phyloP scores from a whole-genome alignment of 495 filamentous ascomycete genomes.

The Podospora tetraspora region DNA sequence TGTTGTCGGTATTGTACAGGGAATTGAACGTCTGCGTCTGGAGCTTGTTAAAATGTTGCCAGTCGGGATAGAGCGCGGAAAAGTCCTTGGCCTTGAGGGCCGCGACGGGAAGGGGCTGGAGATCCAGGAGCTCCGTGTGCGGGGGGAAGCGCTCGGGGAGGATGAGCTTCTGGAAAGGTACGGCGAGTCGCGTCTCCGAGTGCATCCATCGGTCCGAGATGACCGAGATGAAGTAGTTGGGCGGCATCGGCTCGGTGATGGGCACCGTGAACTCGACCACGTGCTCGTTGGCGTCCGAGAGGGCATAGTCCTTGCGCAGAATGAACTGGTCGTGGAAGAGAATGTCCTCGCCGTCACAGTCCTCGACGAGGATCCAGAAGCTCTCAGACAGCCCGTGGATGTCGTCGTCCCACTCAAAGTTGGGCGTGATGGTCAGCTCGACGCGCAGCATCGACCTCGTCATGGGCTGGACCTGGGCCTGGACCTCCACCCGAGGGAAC shows the following conservation, averaged over 20 bases:
- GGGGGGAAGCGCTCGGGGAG: conserved; percentile 94
- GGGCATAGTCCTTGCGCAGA: conserved; percentile 80
- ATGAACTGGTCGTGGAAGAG: conserved; percentile 94
- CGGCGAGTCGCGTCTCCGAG: conserved; percentile 85
- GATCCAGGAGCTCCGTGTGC: conserved; percentile 81
- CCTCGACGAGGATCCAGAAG: conserved; percentile 96
- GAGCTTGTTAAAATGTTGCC: conserved; percentile 91
- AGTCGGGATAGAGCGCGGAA: conserved; percentile 73
- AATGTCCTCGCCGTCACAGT: conserved; percentile 95
- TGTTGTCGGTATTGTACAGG: conserved; percentile 83
- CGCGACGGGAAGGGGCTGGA: conserved; percentile 83
- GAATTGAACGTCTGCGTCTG: conserved; percentile 97
- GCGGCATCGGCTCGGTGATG: conserved; percentile 95
- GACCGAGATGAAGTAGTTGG: conserved; percentile 95
- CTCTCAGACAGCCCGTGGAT: conserved; percentile 83
- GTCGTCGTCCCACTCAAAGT: conserved; percentile 92
- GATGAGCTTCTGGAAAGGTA: conserved; percentile 91
- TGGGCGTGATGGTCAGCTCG: conserved; percentile 87
- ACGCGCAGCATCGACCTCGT: conserved; percentile 94
- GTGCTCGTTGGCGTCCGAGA: conserved; percentile 79
- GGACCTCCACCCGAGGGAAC: conserved; percentile 87
- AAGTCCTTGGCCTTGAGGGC: conserved; percentile 85
- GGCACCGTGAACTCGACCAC: conserved; percentile 96
- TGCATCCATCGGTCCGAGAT: conserved; percentile 98
- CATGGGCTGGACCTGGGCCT: conserved; percentile 89